Evolutionary conservation across 139 green algal species (phyloP).

Genomic region (Yamagishiella unicocca): DNA sequence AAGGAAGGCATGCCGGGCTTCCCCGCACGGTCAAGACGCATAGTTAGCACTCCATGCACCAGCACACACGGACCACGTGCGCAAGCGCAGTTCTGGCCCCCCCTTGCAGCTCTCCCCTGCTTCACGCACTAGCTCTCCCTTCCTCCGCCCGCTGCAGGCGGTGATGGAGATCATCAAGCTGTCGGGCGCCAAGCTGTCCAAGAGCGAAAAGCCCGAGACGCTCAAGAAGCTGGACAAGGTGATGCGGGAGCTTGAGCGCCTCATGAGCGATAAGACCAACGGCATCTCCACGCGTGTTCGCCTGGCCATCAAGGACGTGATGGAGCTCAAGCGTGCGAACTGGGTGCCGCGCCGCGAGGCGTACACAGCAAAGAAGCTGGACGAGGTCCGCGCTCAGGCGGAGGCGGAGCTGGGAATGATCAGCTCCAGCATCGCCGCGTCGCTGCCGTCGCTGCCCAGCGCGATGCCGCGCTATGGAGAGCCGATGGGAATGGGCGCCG

Average conservation of each 20-base stretch:
- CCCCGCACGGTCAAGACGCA: no score
- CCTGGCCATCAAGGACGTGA: conserved; percentile 47
- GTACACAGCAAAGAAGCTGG: conserved; percentile 92
- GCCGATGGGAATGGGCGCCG: conserved; percentile 1
- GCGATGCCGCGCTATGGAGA: conserved; percentile 29
- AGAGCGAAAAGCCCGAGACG: conserved; percentile 56
- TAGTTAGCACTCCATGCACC: no score
- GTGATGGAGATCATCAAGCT: conserved; percentile 92
- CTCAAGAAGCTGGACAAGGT: conserved; percentile 70
- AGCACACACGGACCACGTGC: no score
- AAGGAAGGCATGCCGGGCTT: no score
- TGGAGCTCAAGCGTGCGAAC: conserved; percentile 76
- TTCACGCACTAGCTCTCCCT: no score
- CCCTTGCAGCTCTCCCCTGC: no score
- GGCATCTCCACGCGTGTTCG: conserved; percentile 37
- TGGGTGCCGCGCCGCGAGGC: conserved; percentile 74
- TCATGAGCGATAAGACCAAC: conserved; percentile 17
- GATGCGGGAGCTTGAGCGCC: conserved; percentile 34
- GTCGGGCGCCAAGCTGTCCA: conserved; percentile 62
- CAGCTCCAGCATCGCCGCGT: conserved; percentile 61
- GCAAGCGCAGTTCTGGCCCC: no score
- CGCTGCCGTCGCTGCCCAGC: conserved; percentile 64
- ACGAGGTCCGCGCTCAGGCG: conserved; percentile 87
- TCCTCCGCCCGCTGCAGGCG: conserved; percentile 69
- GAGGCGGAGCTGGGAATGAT: conserved; percentile 92